Percentiles rank a stretch among this genome's conserved stretches.
These are phyloP conservation scores for Mortierella sp. DNA, from an alignment of 371 early-diverging fungal species.

Conservation along the genomic window DNA sequence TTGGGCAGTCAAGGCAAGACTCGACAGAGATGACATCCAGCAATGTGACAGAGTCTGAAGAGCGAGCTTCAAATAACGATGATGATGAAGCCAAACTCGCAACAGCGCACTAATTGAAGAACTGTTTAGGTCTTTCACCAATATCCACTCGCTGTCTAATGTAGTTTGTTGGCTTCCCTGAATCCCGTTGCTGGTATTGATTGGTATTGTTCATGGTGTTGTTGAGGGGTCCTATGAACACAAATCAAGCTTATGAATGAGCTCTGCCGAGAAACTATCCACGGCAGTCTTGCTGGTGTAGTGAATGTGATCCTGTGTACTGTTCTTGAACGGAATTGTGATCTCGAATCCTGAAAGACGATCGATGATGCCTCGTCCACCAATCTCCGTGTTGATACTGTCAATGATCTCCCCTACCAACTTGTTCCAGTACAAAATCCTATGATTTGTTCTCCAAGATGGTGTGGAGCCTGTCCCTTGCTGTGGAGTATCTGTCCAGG, in stretches of 20 bases:
- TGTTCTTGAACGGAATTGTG: constrained; percentile 31
- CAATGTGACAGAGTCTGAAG: neutral
- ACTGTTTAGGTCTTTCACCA: too few species aligned
- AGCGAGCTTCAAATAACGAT: neutral
- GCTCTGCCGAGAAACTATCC: constrained; percentile 16
- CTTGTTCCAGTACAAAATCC: constrained; percentile 31
- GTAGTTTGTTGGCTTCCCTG: too few species aligned
- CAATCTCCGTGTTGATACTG: constrained; percentile 9
- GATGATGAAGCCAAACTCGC: constrained; percentile 11
- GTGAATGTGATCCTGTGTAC: constrained; percentile 17
- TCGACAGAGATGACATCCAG: constrained; percentile 4
- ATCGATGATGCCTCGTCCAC: constrained; percentile 19
- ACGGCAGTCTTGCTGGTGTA: constrained; percentile 10
- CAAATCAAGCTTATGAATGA: constrained; percentile 33
- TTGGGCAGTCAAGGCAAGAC: constrained; percentile 1
- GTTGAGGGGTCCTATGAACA: constrained; percentile 10
- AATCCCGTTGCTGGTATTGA: too few species aligned
- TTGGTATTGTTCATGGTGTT: neutral
- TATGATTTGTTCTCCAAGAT: constrained; percentile 28
- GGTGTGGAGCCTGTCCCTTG: neutral
- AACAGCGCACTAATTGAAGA: too few species aligned
- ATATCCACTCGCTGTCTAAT: too few species aligned
- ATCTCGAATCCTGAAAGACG: constrained; percentile 23
- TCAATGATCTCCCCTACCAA: constrained; percentile 22
- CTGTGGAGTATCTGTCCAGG: constrained; percentile 19